phyloP scores from a whole-genome alignment of 106 monocot species.

The Dendrobium huoshanense region DNA sequence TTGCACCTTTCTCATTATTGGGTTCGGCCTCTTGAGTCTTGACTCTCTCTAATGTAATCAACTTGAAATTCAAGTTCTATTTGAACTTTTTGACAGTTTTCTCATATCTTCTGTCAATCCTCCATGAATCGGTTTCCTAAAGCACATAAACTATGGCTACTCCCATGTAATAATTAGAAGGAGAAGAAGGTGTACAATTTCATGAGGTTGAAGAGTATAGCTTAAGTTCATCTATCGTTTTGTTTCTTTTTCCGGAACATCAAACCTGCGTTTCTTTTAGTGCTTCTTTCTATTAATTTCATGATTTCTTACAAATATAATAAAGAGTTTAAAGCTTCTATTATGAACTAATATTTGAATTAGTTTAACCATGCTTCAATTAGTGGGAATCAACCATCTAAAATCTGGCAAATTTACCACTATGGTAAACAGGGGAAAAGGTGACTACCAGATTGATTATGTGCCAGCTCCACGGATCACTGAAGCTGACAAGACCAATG shows the following conservation, averaged over 20 bases:
- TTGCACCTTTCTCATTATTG: not conserved
- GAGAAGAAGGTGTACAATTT: not conserved
- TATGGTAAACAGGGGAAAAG: constrained; percentile 62
- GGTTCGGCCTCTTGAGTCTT: not conserved
- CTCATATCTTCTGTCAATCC: not conserved
- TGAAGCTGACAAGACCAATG: constrained; percentile 82
- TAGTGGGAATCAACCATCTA: too few species aligned
- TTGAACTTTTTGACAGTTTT: not conserved
- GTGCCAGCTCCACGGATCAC: constrained; percentile 78
- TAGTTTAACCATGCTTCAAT: too few species aligned
- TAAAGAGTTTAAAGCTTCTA: not conserved
- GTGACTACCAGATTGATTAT: constrained; percentile 80
- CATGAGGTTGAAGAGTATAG: not conserved
- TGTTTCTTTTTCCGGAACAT: not conserved
- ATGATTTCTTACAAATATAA: not conserved
- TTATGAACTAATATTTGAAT: not conserved
- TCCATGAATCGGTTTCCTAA: not conserved
- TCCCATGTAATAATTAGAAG: not conserved
- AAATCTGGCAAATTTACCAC: not conserved
- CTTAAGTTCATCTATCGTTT: not conserved
- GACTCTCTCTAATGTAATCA: not conserved
- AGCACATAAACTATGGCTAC: not conserved
- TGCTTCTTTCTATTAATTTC: not conserved
- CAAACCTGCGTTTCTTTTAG: not conserved
- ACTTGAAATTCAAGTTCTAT: not conserved